phyloP scores from a whole-genome alignment of 208 protist genomes.

The Trypanosoma melophagium region DNA sequence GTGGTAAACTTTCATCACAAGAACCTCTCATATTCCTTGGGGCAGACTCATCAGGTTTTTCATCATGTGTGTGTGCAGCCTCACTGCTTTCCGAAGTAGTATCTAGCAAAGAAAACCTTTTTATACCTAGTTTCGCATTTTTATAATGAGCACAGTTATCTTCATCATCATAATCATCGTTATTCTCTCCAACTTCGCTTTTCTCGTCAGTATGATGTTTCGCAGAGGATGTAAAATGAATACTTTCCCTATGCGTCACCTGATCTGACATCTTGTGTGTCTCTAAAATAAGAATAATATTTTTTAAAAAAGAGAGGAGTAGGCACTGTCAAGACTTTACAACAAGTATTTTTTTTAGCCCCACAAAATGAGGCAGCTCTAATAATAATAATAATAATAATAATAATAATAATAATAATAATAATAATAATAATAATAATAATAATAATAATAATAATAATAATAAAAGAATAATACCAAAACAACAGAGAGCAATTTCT shows the following conservation, averaged over 20 bases:
- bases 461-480: too few relatives aligned
- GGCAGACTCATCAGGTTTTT: background rate
- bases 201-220: background rate
- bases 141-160: background rate
- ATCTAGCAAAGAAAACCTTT: slow-evolving; percentile 16
- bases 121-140: background rate
- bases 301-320: too few relatives aligned
- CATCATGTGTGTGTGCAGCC: slow-evolving; percentile 1
- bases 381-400: too few relatives aligned
- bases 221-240: background rate
- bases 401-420: too few relatives aligned
- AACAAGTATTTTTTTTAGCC: background rate
- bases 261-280: background rate
- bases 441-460: too few relatives aligned
- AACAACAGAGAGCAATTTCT: too few relatives aligned
- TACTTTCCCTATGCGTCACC: background rate
- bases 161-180: background rate
- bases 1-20: background rate
- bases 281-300: too few relatives aligned
- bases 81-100: slow-evolving; percentile 2
- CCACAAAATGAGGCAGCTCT: too few relatives aligned
- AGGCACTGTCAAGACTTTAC: background rate
- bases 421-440: too few relatives aligned
- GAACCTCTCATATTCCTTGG: background rate
- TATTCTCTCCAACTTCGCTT: background rate